A percentile compares a stretch with the other conserved stretches of the same genome.
Evolutionary conservation across 2,329 filamentous ascomycete genomes (phyloP).

Genomic region (Penicillium sp.): DNA sequence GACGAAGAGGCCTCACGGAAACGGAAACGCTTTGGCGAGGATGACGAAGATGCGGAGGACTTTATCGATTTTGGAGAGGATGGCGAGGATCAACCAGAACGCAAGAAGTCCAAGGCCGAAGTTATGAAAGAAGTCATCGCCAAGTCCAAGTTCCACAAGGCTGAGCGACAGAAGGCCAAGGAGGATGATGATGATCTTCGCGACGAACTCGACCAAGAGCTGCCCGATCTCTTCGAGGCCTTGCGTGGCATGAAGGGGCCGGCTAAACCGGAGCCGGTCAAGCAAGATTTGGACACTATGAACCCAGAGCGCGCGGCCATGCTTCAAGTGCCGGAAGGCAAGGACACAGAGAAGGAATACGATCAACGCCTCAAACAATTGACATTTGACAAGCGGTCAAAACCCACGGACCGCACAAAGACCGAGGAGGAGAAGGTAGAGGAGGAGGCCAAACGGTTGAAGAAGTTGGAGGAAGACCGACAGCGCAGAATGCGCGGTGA

Average conservation of each 20-base stretch:
- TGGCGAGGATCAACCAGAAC: slow-evolving; percentile 67
- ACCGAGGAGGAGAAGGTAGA: slow-evolving; percentile 84
- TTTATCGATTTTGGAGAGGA: slow-evolving; percentile 55
- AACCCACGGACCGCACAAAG: slow-evolving; percentile 86
- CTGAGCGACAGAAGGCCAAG: slow-evolving; percentile 88
- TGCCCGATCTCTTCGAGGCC: slow-evolving; percentile 76
- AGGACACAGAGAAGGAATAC: slow-evolving; percentile 82
- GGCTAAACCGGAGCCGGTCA: slow-evolving; percentile 57
- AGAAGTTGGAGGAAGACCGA: slow-evolving; percentile 81
- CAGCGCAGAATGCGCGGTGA: slow-evolving; percentile 87
- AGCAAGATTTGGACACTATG: slow-evolving; percentile 57
- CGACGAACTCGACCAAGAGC: slow-evolving; percentile 81
- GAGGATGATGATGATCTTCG: slow-evolving; percentile 91
- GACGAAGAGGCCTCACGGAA: slow-evolving; percentile 64
- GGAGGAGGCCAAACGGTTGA: slow-evolving; percentile 77
- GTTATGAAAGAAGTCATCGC: slow-evolving; percentile 98
- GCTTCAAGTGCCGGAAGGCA: slow-evolving; percentile 65
- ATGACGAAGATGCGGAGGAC: slow-evolving; percentile 52
- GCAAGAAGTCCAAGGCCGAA: slow-evolving; percentile 94
- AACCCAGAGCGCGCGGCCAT: slow-evolving; percentile 69
- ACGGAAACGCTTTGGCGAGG: slow-evolving; percentile 56
- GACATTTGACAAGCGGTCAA: slow-evolving; percentile 80
- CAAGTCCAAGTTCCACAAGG: slow-evolving; percentile 95
- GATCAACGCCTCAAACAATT: slow-evolving; percentile 82
- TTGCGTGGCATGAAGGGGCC: slow-evolving; percentile 64